Evolutionary conservation across 164 flowering plant species (phyloP).

Genomic region (Tetrastigma voinierianum): DNA sequence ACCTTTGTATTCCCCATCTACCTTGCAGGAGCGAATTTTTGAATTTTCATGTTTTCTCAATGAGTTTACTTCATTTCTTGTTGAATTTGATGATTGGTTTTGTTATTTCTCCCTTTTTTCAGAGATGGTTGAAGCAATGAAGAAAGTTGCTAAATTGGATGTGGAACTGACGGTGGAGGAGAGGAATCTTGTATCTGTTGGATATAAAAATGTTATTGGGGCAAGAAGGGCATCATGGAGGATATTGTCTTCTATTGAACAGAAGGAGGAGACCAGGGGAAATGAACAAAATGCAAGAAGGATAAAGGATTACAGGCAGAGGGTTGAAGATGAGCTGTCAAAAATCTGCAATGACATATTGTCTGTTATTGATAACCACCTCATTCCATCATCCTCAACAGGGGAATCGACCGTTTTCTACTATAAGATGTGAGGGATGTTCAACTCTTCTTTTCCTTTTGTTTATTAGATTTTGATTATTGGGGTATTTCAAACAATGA

Average conservation of each 20-base stretch:
- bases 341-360: conserved; percentile 48
- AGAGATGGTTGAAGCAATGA: conserved; percentile 67
- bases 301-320: conserved; percentile 49
- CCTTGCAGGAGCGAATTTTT: background rate
- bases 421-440: conserved; percentile 44
- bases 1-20: too few species aligned
- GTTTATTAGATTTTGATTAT: too few species aligned
- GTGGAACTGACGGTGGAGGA: conserved; percentile 57
- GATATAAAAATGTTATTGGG: conserved; percentile 66
- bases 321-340: conserved; percentile 55
- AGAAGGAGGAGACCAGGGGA: conserved; percentile 50
- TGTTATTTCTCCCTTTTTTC: conserved; percentile 1
- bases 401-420: conserved; percentile 56
- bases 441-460: background rate
- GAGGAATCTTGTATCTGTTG: conserved; percentile 51
- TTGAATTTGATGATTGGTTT: background rate
- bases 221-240: conserved; percentile 60
- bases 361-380: conserved; percentile 48
- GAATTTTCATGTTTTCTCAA: background rate
- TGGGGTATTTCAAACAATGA: too few species aligned
- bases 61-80: background rate
- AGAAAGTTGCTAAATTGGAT: conserved; percentile 46
- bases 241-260: conserved; percentile 57
- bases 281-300: conserved; percentile 46
- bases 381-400: conserved; percentile 38